Base-by-base conservation (phyloP, 108 stramenopile species). In the Skeletonema tropicum region DNA sequence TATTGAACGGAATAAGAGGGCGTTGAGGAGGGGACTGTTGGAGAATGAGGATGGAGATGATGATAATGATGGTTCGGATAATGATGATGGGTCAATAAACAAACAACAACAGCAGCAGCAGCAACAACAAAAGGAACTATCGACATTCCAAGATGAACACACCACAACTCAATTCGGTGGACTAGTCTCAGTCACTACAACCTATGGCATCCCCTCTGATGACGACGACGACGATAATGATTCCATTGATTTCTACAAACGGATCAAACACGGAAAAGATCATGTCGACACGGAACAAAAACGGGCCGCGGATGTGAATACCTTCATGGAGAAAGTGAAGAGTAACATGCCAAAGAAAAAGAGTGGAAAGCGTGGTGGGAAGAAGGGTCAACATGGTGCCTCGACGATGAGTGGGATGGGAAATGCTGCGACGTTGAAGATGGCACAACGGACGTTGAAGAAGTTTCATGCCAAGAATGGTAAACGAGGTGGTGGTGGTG, bases 321-420 rank as follows among this genome's bases (percentile, higher is more conserved):
- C 74, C 31, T 95, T 80, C 62, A 79, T 95, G 63, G 63, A 77
- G 9, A 31, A 88, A 70, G 75, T 93, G 14, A 93, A 89, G 69
- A 86, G 87, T 31, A 89, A 86, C 11, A 75, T 93, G 85, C 90
- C 84, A 66, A 88, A 84, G 57, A 80, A 73, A 66, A 74, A 74
- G 23, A 49, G 33, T 12, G 71, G 75, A 48, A 60, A 73, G 62
- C 60, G 70, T 23, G 73, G 58, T 2, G 86, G 85, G 29, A 70
- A 75, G 33, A 90, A 91, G 68, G 94, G 94, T 30, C 88, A 86
- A 72, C 89, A 94, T 71, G 94, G 94, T 63, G 94, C 94, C 35
- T 73, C 87, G 10, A 81, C 75, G 9, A 94, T 94, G 94, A 92
- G 85, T 46, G 94, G 94, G 7, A 89, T 94, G 77, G 94, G 89